Percentiles rank a stretch among this genome's conserved stretches.
Evolutionary conservation across 139 green algal genomes (phyloP).

Genomic region (Microglena sp.): DNA sequence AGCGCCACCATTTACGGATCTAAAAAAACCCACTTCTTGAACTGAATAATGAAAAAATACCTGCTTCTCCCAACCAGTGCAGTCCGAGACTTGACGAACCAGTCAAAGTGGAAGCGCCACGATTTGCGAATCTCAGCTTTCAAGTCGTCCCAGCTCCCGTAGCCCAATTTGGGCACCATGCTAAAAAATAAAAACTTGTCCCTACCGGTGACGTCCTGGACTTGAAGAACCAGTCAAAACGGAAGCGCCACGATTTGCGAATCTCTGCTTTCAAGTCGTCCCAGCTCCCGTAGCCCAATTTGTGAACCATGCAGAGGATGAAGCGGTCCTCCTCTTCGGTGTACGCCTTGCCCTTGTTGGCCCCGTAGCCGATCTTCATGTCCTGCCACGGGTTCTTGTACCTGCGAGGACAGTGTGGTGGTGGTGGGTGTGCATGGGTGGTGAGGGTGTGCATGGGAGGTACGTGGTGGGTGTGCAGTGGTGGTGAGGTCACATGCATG

Average conservation of each 20-base stretch:
- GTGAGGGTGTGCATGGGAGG: too few relatives aligned
- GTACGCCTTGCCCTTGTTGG: constrained; percentile 95
- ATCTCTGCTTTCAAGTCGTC: constrained; percentile 96
- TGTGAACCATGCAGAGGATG: constrained; percentile 90
- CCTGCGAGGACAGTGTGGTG: too few relatives aligned
- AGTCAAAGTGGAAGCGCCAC: constrained; percentile 97
- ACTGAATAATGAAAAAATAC: too few relatives aligned
- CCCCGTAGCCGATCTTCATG: constrained; percentile 78
- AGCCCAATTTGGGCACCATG: constrained; percentile 90
- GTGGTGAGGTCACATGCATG: too few relatives aligned
- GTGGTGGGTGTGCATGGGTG: too few relatives aligned
- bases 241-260: constrained; percentile 84
- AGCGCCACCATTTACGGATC: too few relatives aligned
- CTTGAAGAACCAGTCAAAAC: constrained; percentile 99
- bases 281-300: constrained; percentile 94
- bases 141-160: constrained; percentile 94
- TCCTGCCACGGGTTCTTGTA: too few relatives aligned
- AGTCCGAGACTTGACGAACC: constrained; percentile 96
- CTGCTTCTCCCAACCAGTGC: constrained; percentile 51
- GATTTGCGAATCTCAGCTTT: constrained; percentile 82
- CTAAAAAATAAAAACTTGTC: constrained; percentile 99
- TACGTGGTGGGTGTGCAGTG: too few relatives aligned
- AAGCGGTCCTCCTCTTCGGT: constrained; percentile 99
- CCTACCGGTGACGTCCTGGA: too few relatives aligned
- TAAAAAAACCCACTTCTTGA: too few relatives aligned